A percentile compares a stretch with the other conserved stretches of the same genome.
phyloP scores from a whole-genome alignment of 495 filamentous ascomycete genomes.

The Xanthoparmelia taractica region DNA sequence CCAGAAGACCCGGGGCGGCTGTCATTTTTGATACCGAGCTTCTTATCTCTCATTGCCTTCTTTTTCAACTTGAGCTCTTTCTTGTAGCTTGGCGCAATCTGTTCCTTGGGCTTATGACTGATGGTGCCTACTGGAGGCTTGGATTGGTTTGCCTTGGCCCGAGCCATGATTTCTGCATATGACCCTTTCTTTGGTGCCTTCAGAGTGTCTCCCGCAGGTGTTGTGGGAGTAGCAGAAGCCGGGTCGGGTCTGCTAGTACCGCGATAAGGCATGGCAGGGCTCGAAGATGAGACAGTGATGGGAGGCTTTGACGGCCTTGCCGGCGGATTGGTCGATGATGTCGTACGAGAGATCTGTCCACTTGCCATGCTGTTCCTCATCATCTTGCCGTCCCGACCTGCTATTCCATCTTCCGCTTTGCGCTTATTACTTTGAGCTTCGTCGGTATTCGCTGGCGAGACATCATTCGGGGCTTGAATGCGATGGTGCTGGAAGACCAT shows the following conservation, averaged over 20 bases:
- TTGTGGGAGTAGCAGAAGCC: slow-evolving; percentile 11
- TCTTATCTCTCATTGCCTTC: slow-evolving; percentile 23
- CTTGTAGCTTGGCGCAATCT: slow-evolving; percentile 29
- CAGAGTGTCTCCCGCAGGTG: slow-evolving; percentile 3
- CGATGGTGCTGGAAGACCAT: slow-evolving; percentile 6
- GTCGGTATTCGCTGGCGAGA: slow-evolving; percentile 29
- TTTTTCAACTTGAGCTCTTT: slow-evolving; percentile 25
- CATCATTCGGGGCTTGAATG: slow-evolving; percentile 21
- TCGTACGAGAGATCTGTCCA: slow-evolving; percentile 14
- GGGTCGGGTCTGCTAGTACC: slow-evolving; percentile 32
- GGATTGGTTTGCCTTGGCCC: slow-evolving; percentile 48
- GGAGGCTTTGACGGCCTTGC: slow-evolving; percentile 28
- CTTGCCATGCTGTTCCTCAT: slow-evolving; percentile 9
- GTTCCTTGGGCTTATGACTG: slow-evolving; percentile 40
- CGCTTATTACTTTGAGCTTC: slow-evolving; percentile 24
- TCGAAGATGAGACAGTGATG: slow-evolving; percentile 3
- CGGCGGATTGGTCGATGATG: slow-evolving; percentile 7
- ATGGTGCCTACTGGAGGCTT: slow-evolving; percentile 31
- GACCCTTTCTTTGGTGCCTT: slow-evolving; percentile 49
- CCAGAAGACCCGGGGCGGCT: slow-evolving; percentile 22
- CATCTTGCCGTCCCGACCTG: slow-evolving; percentile 15
- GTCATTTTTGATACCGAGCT: slow-evolving; percentile 16
- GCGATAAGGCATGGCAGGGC: slow-evolving; percentile 33
- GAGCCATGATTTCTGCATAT: slow-evolving; percentile 60
- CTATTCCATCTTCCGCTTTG: slow-evolving; percentile 27